Evolutionary conservation across 2,329 filamentous ascomycete species (phyloP).

Genomic region (Lasiodiplodia theobromae): DNA sequence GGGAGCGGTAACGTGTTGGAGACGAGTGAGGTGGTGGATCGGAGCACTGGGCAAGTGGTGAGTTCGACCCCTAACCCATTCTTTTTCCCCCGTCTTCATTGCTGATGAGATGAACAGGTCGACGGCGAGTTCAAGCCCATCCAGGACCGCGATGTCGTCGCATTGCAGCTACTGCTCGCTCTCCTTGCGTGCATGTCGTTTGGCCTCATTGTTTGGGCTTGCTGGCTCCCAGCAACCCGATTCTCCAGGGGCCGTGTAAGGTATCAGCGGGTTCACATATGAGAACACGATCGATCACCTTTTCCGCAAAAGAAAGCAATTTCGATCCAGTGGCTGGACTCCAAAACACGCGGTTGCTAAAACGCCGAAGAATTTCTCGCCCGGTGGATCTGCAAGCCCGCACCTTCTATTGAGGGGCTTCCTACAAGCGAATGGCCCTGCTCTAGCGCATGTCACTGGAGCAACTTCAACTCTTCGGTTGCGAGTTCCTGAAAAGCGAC

Average conservation of each 20-base stretch:
- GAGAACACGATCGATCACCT: not conserved
- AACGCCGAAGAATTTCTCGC: not conserved
- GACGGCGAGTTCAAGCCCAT: slow-evolving; percentile 7
- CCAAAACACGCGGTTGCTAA: not conserved
- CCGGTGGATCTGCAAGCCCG: not conserved
- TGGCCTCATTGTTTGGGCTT: not conserved
- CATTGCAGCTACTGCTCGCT: slow-evolving; percentile 16
- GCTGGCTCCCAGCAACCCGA: not conserved
- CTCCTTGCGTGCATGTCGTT: slow-evolving; percentile 7
- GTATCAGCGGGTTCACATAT: not conserved
- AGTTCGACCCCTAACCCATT: not conserved
- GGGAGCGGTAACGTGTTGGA: slow-evolving; percentile 4
- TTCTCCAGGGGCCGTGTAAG: too few species aligned
- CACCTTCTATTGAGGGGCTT: too few species aligned
- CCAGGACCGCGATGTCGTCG: slow-evolving; percentile 11
- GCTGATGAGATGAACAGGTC: not conserved
- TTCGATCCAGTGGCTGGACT: not conserved
- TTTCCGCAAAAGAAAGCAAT: not conserved
- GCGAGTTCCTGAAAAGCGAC: not conserved
- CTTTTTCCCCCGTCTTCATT: not conserved
- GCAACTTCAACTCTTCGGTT: not conserved
- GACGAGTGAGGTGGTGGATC: slow-evolving; percentile 3
- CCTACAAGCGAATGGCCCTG: too few species aligned
- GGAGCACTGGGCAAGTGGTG: slow-evolving; percentile 10
- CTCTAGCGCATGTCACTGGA: not conserved